Percentiles rank a stretch among this genome's conserved stretches.
Conservation (phyloP, 2,329 filamentous ascomycete genomes). For the Kalmusia sp. region DNA sequence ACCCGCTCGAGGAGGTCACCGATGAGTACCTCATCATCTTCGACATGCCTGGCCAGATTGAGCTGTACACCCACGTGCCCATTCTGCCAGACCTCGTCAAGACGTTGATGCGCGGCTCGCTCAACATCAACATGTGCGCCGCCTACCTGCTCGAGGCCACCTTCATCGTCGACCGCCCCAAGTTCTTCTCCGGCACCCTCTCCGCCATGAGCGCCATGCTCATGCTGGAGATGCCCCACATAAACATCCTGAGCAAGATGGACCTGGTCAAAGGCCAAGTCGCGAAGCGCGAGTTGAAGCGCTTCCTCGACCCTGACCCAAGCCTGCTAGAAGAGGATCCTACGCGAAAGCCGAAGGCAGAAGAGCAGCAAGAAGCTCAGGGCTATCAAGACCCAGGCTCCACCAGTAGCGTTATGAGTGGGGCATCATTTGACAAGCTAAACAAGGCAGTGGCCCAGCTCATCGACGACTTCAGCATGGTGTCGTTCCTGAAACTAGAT, state of each 20-base stretch:
- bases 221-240: constrained; percentile 95
- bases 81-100: constrained; percentile 85
- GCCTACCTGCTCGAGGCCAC: constrained; percentile 94
- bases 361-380: constrained; percentile 54
- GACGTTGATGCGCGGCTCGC: constrained; percentile 78
- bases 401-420: constrained; percentile 76
- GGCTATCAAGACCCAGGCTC: constrained; percentile 67
- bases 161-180: constrained; percentile 93
- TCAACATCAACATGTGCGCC: constrained; percentile 92
- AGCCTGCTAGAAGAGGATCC: constrained; percentile 83
- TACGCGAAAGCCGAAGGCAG: constrained; percentile 46
- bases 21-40: constrained; percentile 98
- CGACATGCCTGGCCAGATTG: constrained; percentile 98
- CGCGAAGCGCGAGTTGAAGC: constrained; percentile 84
- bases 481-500: constrained; percentile 90
- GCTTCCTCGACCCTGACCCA: constrained; percentile 87
- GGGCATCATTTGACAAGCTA: constrained; percentile 79
- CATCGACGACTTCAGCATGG: constrained; percentile 98
- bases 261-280: constrained; percentile 92
- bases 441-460: constrained; percentile 88
- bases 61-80: constrained; percentile 96
- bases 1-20: constrained; percentile 81
- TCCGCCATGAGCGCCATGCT: constrained; percentile 99
- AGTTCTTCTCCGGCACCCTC: constrained; percentile 95
- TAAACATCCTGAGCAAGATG: constrained; percentile 98